These are phyloP conservation scores for Auricularia auricula-judae DNA, from an alignment of 768 basidiomycete genomes.

Conservation along the genomic window DNA sequence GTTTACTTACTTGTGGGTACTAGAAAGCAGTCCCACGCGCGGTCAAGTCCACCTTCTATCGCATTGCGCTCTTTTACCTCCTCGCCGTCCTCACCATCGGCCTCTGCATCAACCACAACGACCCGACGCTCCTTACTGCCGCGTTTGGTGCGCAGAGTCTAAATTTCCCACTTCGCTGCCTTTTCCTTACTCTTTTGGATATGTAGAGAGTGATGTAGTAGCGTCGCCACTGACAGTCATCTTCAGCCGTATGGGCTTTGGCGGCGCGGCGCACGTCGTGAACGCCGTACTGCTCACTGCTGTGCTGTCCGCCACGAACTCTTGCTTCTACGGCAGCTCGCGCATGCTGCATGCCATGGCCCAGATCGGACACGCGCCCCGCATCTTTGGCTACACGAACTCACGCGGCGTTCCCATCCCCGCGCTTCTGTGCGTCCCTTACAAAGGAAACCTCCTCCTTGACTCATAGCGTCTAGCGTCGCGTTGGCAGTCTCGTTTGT, in stretches of 20 bases:
- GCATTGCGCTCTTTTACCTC: constrained; percentile 55
- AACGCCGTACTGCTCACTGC: constrained; percentile 60
- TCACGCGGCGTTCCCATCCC: constrained; percentile 52
- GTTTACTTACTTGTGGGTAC: no score
- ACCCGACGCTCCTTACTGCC: constrained; percentile 39
- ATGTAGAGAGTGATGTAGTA: constrained; percentile 34
- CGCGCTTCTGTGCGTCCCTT: constrained; percentile 34
- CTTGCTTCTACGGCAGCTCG: constrained; percentile 56
- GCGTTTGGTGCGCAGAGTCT: constrained; percentile 26
- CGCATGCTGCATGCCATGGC: constrained; percentile 53
- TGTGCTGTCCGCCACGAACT: constrained; percentile 52
- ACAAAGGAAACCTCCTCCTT: constrained; percentile 4
- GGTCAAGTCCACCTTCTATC: constrained; percentile 57
- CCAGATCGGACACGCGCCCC: constrained; percentile 52
- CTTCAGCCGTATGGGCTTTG: constrained; percentile 50
- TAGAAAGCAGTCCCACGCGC: constrained; percentile 51
- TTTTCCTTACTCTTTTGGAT: not conserved
- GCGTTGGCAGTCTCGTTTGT: constrained; percentile 37
- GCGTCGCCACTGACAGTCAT: constrained; percentile 56
- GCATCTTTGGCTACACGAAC: constrained; percentile 53
- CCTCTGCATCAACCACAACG: constrained; percentile 49
- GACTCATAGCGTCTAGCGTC: constrained; percentile 20
- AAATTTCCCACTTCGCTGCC: not conserved
- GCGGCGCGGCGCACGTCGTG: constrained; percentile 49
- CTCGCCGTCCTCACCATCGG: constrained; percentile 56